Conservation (phyloP, 805 yeast species). For the Henningerozyma blattae region DNA sequence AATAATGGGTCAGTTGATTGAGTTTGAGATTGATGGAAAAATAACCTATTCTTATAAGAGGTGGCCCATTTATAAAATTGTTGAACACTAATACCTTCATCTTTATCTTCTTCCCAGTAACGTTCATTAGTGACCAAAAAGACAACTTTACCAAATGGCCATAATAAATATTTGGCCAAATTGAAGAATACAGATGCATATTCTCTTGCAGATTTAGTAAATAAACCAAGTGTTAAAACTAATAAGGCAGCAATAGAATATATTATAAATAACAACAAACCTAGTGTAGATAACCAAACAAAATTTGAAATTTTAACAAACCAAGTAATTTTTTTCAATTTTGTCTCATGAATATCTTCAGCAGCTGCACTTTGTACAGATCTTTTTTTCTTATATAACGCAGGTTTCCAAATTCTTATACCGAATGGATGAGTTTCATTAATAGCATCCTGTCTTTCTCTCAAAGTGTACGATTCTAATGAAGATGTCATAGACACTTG, state of each 20-base stretch:
- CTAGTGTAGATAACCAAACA: constrained; percentile 66
- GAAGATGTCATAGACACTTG: constrained; percentile 28
- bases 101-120: constrained; percentile 75
- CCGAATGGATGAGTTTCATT: constrained; percentile 97
- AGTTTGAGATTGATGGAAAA: constrained; percentile 35
- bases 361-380: constrained; percentile 88
- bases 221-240: constrained; percentile 31
- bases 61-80: constrained; percentile 87
- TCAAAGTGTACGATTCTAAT: constrained; percentile 71
- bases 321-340: constrained; percentile 41
- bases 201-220: constrained; percentile 37
- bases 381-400: constrained; percentile 82
- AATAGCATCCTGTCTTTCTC: constrained; percentile 92
- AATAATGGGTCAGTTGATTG: constrained; percentile 4
- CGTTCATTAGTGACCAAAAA: constrained; percentile 65
- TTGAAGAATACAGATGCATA: constrained; percentile 51
- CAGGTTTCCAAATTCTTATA: constrained; percentile 97
- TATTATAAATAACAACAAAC: constrained; percentile 43
- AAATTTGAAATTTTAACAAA: constrained; percentile 56
- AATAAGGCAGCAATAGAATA: constrained; percentile 31
- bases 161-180: constrained; percentile 59
- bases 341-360: constrained; percentile 80
- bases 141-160: constrained; percentile 87
- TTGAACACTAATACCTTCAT: constrained; percentile 73
- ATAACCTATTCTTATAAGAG: constrained; percentile 61